Evolutionary conservation across 345 rosid genomes (phyloP), one percentile per base, ranked within the genome.

Genomic region (Lagerstroemia speciosa): DNA sequence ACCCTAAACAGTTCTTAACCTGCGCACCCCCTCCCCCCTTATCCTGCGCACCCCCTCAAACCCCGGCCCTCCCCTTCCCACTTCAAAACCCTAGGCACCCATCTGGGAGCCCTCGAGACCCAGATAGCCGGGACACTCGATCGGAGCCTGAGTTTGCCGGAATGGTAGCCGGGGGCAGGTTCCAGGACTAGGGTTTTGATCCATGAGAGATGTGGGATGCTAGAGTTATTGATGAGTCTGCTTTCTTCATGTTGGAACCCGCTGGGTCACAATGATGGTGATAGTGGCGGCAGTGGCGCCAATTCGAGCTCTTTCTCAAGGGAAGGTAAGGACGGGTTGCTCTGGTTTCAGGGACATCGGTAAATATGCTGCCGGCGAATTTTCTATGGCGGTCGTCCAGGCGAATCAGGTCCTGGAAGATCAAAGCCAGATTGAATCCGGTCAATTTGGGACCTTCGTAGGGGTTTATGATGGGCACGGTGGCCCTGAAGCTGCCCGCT

Each of bases 391-490:
- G 3, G 89, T 91, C 43, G 82, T 91, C 29, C 97, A 93, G 77
- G 98, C 94, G 27, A 93, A 91, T 70, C 92, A 82, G 72, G 91
- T 87, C 15, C 84, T 90, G 2, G 97, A 93, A 68, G 97, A 93
- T 67, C 97, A 89, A 76, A 77, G 91, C 84, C 96, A 87, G 85
- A 77, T 93, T 76, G 98, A 93, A 78, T 90, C 92, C 38, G 98
- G 98, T 3, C 83, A 79, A 38, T 87, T 89, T 36, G 98, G 98
- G 24, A 93, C 98, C 34, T 90, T 93, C 69, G 89, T 93, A 27
- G 97, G 96, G 20, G 86, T 93, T 50, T 93, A 90, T 66, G 97
- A 93, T 65, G 98, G 97, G 20, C 98, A 93, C 69, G 97, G 97
- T 27, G 97, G 96, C 33, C 94, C 94, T 15, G 87, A 89, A 10